Evolutionary conservation across 106 monocot species (phyloP).

Genomic region (Dactylorhiza incarnata): DNA sequence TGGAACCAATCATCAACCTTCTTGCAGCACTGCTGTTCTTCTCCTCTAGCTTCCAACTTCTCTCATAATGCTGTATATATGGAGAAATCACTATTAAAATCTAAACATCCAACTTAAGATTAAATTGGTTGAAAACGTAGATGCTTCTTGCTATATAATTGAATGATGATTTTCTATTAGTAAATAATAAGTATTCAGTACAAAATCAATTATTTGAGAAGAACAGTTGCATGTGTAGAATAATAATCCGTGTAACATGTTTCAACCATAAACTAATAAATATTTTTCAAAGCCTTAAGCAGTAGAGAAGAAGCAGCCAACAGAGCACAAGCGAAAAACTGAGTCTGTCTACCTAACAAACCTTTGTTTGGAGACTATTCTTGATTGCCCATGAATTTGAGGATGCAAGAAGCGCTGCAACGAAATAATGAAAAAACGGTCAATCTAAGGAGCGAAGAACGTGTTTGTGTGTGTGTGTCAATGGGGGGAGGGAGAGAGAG

Average conservation of each 20-base stretch:
- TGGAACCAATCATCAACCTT: constrained; percentile 79
- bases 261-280: too few species aligned
- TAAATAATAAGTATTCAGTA: neutral
- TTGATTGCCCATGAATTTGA: neutral
- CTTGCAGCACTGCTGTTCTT: constrained; percentile 9
- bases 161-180: neutral
- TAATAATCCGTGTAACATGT: too few species aligned
- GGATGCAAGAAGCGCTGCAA: constrained; percentile 6
- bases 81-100: neutral
- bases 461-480: neutral
- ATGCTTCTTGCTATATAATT: neutral
- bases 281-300: neutral
- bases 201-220: neutral
- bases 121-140: too few species aligned
- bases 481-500: too few species aligned
- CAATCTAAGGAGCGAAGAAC: neutral
- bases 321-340: neutral
- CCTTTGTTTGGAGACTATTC: neutral
- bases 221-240: too few species aligned
- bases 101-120: neutral
- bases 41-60: constrained; percentile 3
- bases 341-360: neutral
- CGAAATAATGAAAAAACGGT: neutral
- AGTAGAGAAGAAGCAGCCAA: neutral
- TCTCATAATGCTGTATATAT: neutral